Evolutionary conservation across 2,329 filamentous ascomycete species (phyloP).

Genomic region (Diaporthe citriasiana): DNA sequence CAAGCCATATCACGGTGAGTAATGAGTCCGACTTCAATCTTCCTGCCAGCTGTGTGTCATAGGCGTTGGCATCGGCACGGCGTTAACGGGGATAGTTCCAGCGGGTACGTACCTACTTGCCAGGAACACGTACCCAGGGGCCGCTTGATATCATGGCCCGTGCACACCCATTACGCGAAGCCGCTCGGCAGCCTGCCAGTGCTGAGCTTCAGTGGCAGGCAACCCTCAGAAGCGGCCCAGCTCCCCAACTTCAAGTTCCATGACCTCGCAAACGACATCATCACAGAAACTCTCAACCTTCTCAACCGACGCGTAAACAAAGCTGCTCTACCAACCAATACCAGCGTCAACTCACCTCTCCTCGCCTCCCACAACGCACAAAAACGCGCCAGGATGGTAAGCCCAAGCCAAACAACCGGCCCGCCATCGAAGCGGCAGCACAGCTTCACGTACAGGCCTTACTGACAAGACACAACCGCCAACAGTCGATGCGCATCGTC

Average conservation of each 20-base stretch:
- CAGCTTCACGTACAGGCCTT: constrained; percentile 33
- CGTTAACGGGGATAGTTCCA: constrained; percentile 8
- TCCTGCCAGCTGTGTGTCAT: not conserved
- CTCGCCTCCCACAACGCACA: constrained; percentile 1
- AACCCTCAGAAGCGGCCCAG: not conserved
- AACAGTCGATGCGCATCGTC: constrained; percentile 89
- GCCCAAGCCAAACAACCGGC: constrained; percentile 43
- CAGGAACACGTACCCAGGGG: not conserved
- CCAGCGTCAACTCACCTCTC: constrained; percentile 1
- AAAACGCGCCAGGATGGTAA: constrained; percentile 64
- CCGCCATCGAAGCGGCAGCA: constrained; percentile 10
- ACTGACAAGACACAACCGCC: constrained; percentile 43
- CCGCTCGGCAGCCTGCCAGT: constrained; percentile 41
- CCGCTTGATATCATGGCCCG: constrained; percentile 24
- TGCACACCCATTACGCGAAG: constrained; percentile 41
- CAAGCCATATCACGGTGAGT: constrained; percentile 18
- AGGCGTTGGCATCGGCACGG: not conserved
- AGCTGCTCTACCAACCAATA: not conserved
- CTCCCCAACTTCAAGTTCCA: constrained; percentile 12
- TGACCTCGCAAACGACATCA: constrained; percentile 31
- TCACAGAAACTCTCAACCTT: not conserved
- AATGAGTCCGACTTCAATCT: not conserved
- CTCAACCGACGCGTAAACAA: not conserved
- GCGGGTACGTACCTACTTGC: not conserved
- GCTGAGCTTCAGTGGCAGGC: constrained; percentile 28